Conservation (phyloP, 192 early-diverging fungal genomes). For the Entomortierella parvispora region DNA sequence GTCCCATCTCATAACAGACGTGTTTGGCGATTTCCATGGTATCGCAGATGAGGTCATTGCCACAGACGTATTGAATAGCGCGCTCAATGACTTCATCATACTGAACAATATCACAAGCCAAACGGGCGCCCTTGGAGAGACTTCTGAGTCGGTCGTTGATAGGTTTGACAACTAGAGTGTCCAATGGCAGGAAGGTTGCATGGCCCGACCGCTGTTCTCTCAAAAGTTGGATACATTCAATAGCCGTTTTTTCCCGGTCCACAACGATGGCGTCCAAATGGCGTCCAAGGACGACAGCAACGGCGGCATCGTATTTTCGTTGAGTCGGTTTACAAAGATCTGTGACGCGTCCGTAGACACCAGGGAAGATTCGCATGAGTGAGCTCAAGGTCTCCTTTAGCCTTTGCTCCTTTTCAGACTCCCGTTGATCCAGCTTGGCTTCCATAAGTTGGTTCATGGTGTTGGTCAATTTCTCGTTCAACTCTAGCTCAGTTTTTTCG, state of each 20-base stretch:
- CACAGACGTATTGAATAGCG: constrained; percentile 92
- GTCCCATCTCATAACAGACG: constrained; percentile 83
- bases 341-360: constrained; percentile 88
- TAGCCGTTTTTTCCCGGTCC: constrained; percentile 89
- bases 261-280: constrained; percentile 97
- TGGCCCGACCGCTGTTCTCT: constrained; percentile 91
- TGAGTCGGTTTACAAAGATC: constrained; percentile 95
- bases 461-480: constrained; percentile 87
- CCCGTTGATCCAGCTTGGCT: constrained; percentile 84
- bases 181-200: constrained; percentile 94
- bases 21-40: constrained; percentile 83
- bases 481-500: constrained; percentile 74
- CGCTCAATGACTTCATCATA: constrained; percentile 80
- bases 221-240: constrained; percentile 95
- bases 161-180: constrained; percentile 76
- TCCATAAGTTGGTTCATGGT: constrained; percentile 80
- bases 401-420: constrained; percentile 82
- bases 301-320: constrained; percentile 88
- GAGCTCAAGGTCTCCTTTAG: constrained; percentile 81
- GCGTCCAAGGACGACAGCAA: constrained; percentile 88
- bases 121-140: constrained; percentile 81
- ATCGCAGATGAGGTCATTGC: constrained; percentile 94
- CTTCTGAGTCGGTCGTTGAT: constrained; percentile 86
- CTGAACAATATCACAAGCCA: constrained; percentile 95
- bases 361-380: constrained; percentile 87